Conservation (phyloP, 345 rosid genomes). For the Erucastrum elatum region DNA sequence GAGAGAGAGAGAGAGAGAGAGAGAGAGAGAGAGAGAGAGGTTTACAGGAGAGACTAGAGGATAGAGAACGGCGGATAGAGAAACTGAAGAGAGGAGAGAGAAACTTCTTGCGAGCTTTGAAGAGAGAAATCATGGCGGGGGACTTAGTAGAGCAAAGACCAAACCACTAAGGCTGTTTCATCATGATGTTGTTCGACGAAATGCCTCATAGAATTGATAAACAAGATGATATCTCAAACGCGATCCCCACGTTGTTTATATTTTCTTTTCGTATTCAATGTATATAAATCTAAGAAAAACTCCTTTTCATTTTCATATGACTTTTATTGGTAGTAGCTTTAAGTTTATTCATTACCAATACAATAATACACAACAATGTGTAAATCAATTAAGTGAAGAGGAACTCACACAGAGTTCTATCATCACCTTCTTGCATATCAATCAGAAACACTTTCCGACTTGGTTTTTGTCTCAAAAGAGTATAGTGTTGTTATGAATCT, state of each 20-base stretch:
- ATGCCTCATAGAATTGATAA: constrained; percentile 9
- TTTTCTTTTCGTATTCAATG: too few species aligned
- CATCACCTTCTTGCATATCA: constrained; percentile 24
- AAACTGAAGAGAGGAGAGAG: constrained; percentile 27
- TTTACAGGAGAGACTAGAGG: constrained; percentile 44
- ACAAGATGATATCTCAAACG: not conserved
- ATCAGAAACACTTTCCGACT: not conserved
- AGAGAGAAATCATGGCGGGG: constrained; percentile 53
- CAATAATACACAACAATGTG: constrained; percentile 39
- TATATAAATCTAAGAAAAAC: too few species aligned
- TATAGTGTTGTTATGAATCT: not conserved
- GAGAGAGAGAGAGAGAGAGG: not conserved
- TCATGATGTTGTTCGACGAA: constrained; percentile 29
- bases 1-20: too few species aligned
- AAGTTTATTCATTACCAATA: not conserved
- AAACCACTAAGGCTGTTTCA: not conserved
- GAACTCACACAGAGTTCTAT: not conserved
- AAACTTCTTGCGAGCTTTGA: constrained; percentile 44
- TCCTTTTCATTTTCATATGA: not conserved
- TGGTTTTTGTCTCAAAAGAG: not conserved
- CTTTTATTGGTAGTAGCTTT: not conserved
- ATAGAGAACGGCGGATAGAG: constrained; percentile 43
- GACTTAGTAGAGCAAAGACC: constrained; percentile 3
- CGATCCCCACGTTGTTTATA: too few species aligned
- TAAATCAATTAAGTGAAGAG: constrained; percentile 4